These are phyloP conservation scores for Cytospora paraplurivora DNA, from an alignment of 2,329 filamentous ascomycete genomes.

Conservation along the genomic window DNA sequence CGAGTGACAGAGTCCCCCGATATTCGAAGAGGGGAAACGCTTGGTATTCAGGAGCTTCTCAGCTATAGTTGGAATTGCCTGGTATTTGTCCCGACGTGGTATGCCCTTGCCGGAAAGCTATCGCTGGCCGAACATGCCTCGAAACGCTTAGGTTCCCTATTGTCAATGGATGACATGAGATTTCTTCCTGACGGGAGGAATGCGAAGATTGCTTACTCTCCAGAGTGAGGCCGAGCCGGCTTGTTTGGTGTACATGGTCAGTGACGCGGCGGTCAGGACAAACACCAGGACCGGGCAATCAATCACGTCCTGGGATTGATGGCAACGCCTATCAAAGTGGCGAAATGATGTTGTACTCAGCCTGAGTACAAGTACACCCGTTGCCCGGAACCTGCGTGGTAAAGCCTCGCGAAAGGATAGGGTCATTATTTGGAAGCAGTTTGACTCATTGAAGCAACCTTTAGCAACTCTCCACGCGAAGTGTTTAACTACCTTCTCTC, in stretches of 20 bases:
- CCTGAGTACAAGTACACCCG: not conserved
- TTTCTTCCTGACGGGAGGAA: no score
- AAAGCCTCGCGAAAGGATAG: not conserved
- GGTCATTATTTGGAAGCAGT: not conserved
- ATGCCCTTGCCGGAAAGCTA: no score
- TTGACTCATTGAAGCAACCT: conserved; percentile 15
- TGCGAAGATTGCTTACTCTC: not conserved
- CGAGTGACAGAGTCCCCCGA: not conserved
- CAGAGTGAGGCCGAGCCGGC: not conserved
- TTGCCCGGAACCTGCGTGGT: no score
- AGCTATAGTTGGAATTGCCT: no score
- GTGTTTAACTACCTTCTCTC: conserved; percentile 19
- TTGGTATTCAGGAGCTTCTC: no score
- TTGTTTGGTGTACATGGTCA: not conserved
- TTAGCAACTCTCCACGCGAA: conserved; percentile 20
- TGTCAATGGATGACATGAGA: not conserved
- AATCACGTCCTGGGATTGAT: not conserved
- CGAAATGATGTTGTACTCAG: not conserved
- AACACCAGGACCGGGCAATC: not conserved
- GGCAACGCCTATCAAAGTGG: not conserved
- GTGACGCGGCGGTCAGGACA: not conserved
- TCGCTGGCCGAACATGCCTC: no score
- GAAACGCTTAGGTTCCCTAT: no score
- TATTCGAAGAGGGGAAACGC: no score
- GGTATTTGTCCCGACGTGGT: no score